Conservation (phyloP, 306 rosid genomes). For the Acacia melanoxylon region DNA sequence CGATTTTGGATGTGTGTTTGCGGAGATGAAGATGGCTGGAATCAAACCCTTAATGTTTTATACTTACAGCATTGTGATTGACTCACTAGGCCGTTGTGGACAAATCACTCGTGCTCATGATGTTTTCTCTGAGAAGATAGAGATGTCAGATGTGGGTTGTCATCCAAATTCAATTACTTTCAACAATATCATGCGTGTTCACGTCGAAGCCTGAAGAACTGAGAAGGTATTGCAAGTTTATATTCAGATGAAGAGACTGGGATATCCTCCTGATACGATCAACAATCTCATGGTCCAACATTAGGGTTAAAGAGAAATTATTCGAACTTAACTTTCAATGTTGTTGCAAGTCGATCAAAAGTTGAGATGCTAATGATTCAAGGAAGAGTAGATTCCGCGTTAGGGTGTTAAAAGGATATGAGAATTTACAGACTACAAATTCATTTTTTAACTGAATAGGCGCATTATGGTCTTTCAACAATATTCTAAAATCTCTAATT, state of each 20-base stretch:
- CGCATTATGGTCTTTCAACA: no score
- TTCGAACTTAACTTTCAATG: no score
- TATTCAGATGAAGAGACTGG: conserved; percentile 85
- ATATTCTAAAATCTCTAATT: no score
- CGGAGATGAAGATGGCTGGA: conserved; percentile 78
- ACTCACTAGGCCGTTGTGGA: conserved; percentile 75
- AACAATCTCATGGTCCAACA: conserved; percentile 71
- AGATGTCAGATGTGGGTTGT: conserved; percentile 51
- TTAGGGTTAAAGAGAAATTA: neutral
- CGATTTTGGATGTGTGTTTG: conserved; percentile 45
- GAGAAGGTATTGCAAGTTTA: conserved; percentile 84
- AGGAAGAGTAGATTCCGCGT: no score
- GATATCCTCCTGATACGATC: conserved; percentile 61
- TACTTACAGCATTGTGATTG: conserved; percentile 80
- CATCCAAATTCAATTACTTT: conserved; percentile 76
- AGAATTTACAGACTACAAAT: no score
- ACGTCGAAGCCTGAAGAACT: conserved; percentile 81
- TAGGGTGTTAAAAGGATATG: no score
- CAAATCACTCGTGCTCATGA: conserved; percentile 87
- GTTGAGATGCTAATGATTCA: no score
- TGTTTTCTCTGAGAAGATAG: conserved; percentile 90
- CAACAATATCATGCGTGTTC: conserved; percentile 85
- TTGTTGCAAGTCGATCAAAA: no score
- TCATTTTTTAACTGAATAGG: no score
- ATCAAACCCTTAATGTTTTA: conserved; percentile 79